Percentiles rank a stretch among this genome's conserved stretches.
phyloP scores from a whole-genome alignment of 192 early-diverging fungal species.

The Podila epigama region DNA sequence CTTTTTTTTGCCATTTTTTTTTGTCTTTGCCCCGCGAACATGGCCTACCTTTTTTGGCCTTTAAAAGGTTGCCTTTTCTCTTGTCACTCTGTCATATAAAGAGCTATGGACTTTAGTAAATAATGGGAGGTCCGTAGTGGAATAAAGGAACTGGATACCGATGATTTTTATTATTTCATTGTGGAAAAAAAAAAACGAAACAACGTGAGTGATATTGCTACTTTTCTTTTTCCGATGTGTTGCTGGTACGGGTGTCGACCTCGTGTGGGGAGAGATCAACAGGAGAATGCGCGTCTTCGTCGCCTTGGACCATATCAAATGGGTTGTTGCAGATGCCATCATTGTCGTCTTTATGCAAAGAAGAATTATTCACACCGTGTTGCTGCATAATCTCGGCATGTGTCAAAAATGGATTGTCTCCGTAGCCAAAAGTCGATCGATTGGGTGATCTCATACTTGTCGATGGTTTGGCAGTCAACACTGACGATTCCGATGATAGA shows the following conservation, averaged over 20 bases:
- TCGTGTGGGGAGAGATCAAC: conserved; percentile 9
- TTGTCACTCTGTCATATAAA: not conserved
- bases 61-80: too few relatives aligned
- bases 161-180: too few relatives aligned
- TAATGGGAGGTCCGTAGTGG: too few relatives aligned
- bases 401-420: not conserved
- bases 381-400: not conserved
- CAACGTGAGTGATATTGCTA: too few relatives aligned
- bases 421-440: not conserved
- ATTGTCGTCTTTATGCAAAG: not conserved
- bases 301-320: conserved; percentile 3
- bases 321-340: not conserved
- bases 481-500: not conserved
- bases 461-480: not conserved
- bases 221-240: not conserved
- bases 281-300: conserved; percentile 28
- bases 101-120: conserved; percentile 1
- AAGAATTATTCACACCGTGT: too few relatives aligned
- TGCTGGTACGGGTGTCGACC: not conserved
- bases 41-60: too few relatives aligned
- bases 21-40: too few relatives aligned
- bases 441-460: too few relatives aligned
- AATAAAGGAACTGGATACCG: too few relatives aligned
- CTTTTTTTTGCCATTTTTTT: too few relatives aligned
- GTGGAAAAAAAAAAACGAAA: too few relatives aligned